Evolutionary conservation across 78 protist species (phyloP).

Genomic region (Guillardia theta): DNA sequence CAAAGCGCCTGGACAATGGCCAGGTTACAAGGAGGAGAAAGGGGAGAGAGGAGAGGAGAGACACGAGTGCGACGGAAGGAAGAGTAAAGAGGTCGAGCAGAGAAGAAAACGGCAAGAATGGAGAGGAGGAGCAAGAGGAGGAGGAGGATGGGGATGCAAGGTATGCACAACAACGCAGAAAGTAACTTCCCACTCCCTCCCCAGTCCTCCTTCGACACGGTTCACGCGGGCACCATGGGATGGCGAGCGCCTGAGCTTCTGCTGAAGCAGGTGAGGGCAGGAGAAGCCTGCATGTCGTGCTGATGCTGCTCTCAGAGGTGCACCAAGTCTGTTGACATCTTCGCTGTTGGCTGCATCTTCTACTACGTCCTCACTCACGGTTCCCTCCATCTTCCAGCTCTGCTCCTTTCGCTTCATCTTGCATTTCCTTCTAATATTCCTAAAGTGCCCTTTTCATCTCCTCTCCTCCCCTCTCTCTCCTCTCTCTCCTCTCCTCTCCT

Average conservation of each 20-base stretch:
- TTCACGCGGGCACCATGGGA: neutral
- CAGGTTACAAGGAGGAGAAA: too few relatives aligned
- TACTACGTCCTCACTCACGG: neutral
- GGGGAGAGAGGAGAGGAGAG: too few relatives aligned
- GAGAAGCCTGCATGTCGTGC: neutral
- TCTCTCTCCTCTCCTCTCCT: neutral
- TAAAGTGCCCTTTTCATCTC: neutral
- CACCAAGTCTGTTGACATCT: neutral
- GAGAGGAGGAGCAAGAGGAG: too few relatives aligned
- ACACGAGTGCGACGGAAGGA: too few relatives aligned
- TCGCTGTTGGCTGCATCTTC: neutral
- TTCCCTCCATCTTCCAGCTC: neutral
- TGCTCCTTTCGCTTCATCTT: neutral
- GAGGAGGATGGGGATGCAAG: too few relatives aligned
- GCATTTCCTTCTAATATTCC: neutral
- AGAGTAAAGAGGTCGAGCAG: too few relatives aligned
- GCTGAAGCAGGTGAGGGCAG: neutral
- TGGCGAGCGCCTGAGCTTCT: slow-evolving; percentile 25
- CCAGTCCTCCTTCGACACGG: neutral
- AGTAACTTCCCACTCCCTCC: neutral
- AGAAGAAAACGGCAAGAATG: too few relatives aligned
- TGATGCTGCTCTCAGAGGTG: neutral
- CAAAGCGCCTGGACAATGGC: neutral
- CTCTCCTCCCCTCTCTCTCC: neutral
- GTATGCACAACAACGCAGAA: neutral